Evolutionary conservation across 352 stramenopile genomes (phyloP), one percentile per base, ranked within the genome.

Genomic region (Globisporangium splendens): DNA sequence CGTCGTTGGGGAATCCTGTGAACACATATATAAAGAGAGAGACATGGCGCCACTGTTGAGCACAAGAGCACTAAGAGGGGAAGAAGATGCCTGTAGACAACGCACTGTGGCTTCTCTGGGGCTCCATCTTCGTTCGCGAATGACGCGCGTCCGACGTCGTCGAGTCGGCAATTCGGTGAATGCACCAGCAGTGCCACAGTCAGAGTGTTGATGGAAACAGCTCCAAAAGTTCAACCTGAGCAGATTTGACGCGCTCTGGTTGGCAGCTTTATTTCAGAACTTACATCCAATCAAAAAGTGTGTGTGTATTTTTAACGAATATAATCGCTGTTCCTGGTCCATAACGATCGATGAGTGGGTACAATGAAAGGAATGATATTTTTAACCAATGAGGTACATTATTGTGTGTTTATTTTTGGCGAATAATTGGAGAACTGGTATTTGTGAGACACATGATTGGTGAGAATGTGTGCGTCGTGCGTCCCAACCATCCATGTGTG

Each of bases 401-500:
- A 51, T 51, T 51, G 10, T 18, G 1, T 18, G 12, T 44, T 11
- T 44, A 3, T 44, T 44, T 44, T 44, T 2, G 5, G 10, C 39
- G 39, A 44, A 44, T 44, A 7, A 44, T 15, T n/a, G 39, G 15
- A 20, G 1, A 1, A n/a, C 8, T 14, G 1, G 31, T n/a, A 8
- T 13, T 35, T 35, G 11, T 44, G 18, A 18, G 24, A 15, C 1
- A 4, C 48, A 14, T 28, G 42, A 61, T 65, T 61, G 50, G 44
- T 15, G 11, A 18, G 8, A 61, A 63, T 46, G 18, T n/a, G 20
- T 53, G 22, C 39, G 20, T 57, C 50, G 49, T 50, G 44, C 47
- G 28, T 61, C 50, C 57, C 59, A 59, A 66, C 59, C 59, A 66
- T 57, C 47, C 59, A 60, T 56, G n/a, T 21, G 46, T 20, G 54